Evolutionary conservation across 805 yeast species (phyloP).

Genomic region (Candida andamanensis): DNA sequence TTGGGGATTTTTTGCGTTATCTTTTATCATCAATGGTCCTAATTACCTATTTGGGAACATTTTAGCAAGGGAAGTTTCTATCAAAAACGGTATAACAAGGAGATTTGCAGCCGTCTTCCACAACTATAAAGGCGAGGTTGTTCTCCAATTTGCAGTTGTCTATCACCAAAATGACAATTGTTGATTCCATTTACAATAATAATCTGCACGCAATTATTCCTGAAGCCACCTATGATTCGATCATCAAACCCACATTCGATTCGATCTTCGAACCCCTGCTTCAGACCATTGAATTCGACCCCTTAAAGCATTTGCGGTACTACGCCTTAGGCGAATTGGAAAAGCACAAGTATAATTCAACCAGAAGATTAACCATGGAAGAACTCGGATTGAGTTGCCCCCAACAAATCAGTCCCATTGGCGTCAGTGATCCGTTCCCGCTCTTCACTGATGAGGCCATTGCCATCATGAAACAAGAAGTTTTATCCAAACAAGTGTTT

Average conservation of each 20-base stretch:
- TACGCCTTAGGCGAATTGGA: slow-evolving; percentile 15
- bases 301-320: slow-evolving; percentile 25
- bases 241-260: slow-evolving; percentile 26
- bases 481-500: slow-evolving; percentile 44
- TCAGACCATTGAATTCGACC: slow-evolving; percentile 21
- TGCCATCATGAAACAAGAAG: slow-evolving; percentile 53
- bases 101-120: too few relatives aligned
- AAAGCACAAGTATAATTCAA: slow-evolving; percentile 15
- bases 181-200: neutral
- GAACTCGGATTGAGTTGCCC: slow-evolving; percentile 45
- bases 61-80: too few relatives aligned
- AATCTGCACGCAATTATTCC: slow-evolving; percentile 13
- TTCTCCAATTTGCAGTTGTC: too few relatives aligned
- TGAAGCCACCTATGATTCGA: slow-evolving; percentile 25
- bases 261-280: slow-evolving; percentile 4
- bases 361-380: slow-evolving; percentile 37
- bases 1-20: too few relatives aligned
- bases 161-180: neutral
- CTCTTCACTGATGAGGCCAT: slow-evolving; percentile 57
- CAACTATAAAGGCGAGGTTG: too few relatives aligned
- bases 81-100: too few relatives aligned
- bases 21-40: too few relatives aligned
- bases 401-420: slow-evolving; percentile 49
- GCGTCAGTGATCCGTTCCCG: slow-evolving; percentile 57
- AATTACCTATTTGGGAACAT: too few relatives aligned